phyloP scores from a whole-genome alignment of 371 early-diverging fungal genomes.

The Mucor ambiguus region DNA sequence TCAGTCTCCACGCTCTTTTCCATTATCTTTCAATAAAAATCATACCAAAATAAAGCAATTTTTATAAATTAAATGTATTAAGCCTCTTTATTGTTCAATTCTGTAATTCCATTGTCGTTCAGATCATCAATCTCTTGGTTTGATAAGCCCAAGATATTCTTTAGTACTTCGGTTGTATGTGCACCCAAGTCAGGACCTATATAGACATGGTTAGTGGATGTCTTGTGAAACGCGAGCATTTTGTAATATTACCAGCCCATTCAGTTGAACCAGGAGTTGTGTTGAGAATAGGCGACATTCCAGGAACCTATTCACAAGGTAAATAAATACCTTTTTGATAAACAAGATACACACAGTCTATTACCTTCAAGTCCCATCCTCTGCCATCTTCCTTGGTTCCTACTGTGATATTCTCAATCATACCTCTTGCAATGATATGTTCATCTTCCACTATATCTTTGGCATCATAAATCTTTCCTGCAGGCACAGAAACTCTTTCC shows the following conservation, averaged over 20 bases:
- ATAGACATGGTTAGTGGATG: not conserved
- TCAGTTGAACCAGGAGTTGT: constrained; percentile 53
- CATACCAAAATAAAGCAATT: not conserved
- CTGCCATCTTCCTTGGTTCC: constrained; percentile 40
- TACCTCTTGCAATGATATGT: constrained; percentile 53
- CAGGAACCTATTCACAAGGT: constrained; percentile 39
- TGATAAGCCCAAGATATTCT: constrained; percentile 31
- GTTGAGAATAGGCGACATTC: constrained; percentile 47
- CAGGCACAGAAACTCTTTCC: constrained; percentile 50
- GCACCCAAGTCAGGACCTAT: constrained; percentile 54
- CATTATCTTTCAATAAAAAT: not conserved
- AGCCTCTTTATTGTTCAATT: not conserved
- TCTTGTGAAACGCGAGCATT: too few relatives aligned
- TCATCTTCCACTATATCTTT: constrained; percentile 57
- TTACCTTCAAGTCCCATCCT: constrained; percentile 49
- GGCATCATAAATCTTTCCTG: constrained; percentile 60
- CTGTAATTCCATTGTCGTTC: constrained; percentile 31
- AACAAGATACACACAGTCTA: not conserved
- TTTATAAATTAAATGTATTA: not conserved
- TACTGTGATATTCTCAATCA: constrained; percentile 51
- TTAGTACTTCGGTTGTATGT: constrained; percentile 49
- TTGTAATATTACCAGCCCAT: constrained; percentile 49
- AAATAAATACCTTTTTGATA: not conserved
- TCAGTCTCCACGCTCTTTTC: not conserved
- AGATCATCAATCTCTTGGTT: constrained; percentile 30